phyloP scores from a whole-genome alignment of 2,329 filamentous ascomycete genomes.

The Paecilomyces sp. region DNA sequence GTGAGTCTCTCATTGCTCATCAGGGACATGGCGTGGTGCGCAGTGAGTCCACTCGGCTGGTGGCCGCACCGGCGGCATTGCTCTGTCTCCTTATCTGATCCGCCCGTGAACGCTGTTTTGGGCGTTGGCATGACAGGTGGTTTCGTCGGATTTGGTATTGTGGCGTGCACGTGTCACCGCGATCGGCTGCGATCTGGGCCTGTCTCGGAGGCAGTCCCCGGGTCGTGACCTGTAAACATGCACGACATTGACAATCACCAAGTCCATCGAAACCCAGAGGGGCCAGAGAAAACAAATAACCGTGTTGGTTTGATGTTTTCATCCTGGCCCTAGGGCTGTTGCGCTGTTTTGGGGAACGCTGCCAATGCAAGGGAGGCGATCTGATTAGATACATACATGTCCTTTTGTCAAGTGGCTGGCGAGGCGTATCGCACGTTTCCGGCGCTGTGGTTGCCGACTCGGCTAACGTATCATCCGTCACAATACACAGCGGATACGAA shows the following conservation, averaged over 20 bases:
- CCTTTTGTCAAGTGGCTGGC: neutral
- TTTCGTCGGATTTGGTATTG: neutral
- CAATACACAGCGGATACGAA: neutral
- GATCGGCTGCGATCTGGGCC: neutral
- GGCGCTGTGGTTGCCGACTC: neutral
- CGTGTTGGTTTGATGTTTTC: neutral
- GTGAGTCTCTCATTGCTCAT: neutral
- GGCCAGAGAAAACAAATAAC: neutral
- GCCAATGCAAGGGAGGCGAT: neutral
- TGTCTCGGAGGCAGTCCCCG: neutral
- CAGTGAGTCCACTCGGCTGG: neutral
- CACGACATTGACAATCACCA: neutral
- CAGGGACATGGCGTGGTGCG: neutral
- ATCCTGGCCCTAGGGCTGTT: neutral
- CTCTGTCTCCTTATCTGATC: neutral
- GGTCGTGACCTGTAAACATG: neutral
- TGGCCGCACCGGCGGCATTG: neutral
- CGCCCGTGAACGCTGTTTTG: neutral
- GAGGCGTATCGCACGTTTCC: neutral
- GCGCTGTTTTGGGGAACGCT: neutral
- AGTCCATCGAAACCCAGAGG: neutral
- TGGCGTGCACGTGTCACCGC: neutral
- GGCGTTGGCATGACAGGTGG: neutral
- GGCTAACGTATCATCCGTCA: neutral
- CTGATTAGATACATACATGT: neutral